A percentile compares a stretch with the other conserved stretches of the same genome.
Evolutionary conservation across 352 stramenopile genomes (phyloP).

Genomic region (Globisporangium alternatum): DNA sequence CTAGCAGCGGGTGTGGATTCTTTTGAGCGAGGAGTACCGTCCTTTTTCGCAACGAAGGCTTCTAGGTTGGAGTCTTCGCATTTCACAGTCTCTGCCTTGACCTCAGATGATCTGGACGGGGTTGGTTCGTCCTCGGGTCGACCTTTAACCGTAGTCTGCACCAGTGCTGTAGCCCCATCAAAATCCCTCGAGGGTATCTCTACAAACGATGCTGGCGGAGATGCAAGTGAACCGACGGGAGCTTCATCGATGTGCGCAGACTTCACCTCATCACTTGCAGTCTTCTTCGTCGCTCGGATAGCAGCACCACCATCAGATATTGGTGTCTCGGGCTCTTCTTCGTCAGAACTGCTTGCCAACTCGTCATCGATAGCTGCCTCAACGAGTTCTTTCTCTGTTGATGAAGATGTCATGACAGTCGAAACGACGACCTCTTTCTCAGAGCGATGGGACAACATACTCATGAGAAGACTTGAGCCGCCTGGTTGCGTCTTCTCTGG

Average conservation of each 20-base stretch:
- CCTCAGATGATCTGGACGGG: too few species aligned
- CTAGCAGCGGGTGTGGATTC: neutral
- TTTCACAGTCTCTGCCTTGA: too few species aligned
- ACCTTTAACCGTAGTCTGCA: too few species aligned
- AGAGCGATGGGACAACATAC: too few species aligned
- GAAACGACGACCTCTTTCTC: neutral
- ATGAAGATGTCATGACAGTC: neutral
- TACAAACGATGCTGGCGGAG: too few species aligned
- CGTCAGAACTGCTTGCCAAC: constrained; percentile 31
- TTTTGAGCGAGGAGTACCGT: neutral
- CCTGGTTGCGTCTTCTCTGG: neutral
- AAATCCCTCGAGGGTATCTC: too few species aligned
- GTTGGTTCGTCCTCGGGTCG: too few species aligned
- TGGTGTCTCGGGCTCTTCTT: constrained; percentile 12
- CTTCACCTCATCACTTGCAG: neutral
- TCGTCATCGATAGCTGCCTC: constrained; percentile 37
- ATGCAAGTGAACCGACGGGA: too few species aligned
- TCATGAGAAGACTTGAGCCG: neutral
- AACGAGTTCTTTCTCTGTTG: constrained; percentile 19
- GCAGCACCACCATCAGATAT: neutral
- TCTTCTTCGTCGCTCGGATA: neutral
- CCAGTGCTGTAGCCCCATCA: too few species aligned
- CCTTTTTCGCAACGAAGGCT: too few species aligned
- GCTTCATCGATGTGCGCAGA: neutral
- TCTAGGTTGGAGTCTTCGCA: too few species aligned